phyloP scores from a whole-genome alignment of 2,329 filamentous ascomycete species.

The Trichoderma sp. region DNA sequence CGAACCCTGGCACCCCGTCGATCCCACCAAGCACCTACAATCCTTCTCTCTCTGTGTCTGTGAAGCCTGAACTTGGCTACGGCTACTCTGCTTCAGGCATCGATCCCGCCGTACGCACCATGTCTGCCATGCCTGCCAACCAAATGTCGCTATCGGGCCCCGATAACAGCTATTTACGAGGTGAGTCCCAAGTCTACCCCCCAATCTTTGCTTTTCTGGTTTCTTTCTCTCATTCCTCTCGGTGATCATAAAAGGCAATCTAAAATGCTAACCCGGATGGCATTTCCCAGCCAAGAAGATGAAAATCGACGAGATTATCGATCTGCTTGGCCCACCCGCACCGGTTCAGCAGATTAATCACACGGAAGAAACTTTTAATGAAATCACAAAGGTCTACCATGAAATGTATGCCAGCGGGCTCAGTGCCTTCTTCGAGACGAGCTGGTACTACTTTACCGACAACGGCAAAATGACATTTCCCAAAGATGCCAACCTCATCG shows the following conservation, averaged over 20 bases:
- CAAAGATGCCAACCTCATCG: conserved; percentile 57
- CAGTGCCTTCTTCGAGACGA: conserved; percentile 75
- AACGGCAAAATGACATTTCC: conserved; percentile 47
- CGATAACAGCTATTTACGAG: conserved; percentile 44
- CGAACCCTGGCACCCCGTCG: conserved; percentile 34
- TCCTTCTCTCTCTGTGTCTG: conserved; percentile 33
- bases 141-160: conserved; percentile 29
- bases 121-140: conserved; percentile 28
- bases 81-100: conserved; percentile 53
- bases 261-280: conserved; percentile 25
- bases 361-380: conserved; percentile 54
- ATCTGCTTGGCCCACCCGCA: conserved; percentile 57
- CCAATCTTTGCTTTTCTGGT: conserved; percentile 21
- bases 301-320: conserved; percentile 71
- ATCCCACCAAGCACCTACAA: conserved; percentile 31
- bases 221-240: not conserved
- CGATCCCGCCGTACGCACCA: conserved; percentile 62
- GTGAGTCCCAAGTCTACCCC: conserved; percentile 41
- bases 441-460: conserved; percentile 67
- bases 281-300: conserved; percentile 49
- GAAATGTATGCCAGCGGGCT: conserved; percentile 74
- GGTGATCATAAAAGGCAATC: not conserved
- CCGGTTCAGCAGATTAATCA: conserved; percentile 54
- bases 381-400: conserved; percentile 69
- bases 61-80: conserved; percentile 44